phyloP scores from a whole-genome alignment of 2,329 filamentous ascomycete genomes.

The Pleurostoma richardsiae region DNA sequence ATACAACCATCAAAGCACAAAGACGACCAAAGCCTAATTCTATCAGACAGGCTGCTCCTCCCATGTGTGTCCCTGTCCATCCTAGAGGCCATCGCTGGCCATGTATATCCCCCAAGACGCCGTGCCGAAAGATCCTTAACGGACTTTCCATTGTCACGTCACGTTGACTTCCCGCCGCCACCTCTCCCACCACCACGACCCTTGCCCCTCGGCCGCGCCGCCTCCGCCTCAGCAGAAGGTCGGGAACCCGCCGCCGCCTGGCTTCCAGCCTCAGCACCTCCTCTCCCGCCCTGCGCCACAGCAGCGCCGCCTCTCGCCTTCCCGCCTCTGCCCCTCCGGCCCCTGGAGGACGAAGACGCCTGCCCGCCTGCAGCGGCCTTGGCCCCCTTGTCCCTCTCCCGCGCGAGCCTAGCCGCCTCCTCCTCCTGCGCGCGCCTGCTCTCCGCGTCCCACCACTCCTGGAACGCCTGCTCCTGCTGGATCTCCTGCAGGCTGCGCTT shows the following conservation, averaged over 20 bases:
- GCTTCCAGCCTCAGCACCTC: not conserved
- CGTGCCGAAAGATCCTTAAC: no score
- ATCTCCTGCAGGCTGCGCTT: conserved; percentile 92
- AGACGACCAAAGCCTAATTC: no score
- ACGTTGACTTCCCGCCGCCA: not conserved
- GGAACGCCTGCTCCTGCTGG: conserved; percentile 93
- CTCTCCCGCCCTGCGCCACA: conserved; percentile 4
- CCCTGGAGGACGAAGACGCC: not conserved
- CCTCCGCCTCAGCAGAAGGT: not conserved
- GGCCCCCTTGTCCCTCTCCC: conserved; percentile 24
- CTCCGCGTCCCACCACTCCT: conserved; percentile 94
- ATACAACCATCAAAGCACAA: no score
- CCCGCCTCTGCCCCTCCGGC: conserved; percentile 7
- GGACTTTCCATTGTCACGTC: no score
- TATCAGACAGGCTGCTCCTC: no score
- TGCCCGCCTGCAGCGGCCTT: conserved; percentile 5
- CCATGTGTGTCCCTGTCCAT: no score
- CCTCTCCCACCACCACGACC: conserved; percentile 4
- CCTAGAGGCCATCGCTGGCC: no score
- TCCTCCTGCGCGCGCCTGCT: conserved; percentile 66
- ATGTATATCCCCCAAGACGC: no score
- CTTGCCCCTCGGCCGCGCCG: conserved; percentile 1
- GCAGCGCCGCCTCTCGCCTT: conserved; percentile 4
- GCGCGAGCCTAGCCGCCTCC: conserved; percentile 36
- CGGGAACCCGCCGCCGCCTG: not conserved